These are phyloP conservation scores for Globisporangium camurandrum DNA, from an alignment of 352 stramenopile species.

Conservation along the genomic window DNA sequence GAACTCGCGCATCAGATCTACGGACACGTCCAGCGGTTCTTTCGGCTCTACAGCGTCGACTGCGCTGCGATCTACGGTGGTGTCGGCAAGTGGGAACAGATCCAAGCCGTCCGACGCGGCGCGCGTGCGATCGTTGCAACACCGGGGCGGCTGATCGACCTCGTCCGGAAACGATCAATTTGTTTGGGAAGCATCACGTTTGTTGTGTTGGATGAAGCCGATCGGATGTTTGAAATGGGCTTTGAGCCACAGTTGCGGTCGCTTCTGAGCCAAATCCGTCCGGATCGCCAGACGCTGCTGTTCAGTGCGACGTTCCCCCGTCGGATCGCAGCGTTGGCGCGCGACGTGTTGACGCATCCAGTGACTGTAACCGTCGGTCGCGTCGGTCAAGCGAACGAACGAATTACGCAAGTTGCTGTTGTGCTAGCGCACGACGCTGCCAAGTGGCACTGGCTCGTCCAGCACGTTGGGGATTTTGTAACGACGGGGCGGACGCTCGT, in stretches of 20 bases:
- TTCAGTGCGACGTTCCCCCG: constrained; percentile 83
- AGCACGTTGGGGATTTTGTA: constrained; percentile 44
- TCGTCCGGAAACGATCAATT: constrained; percentile 69
- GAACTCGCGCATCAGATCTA: constrained; percentile 86
- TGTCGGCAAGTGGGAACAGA: constrained; percentile 81
- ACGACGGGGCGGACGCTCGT: constrained; percentile 75
- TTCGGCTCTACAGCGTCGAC: constrained; percentile 51
- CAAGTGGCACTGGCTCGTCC: constrained; percentile 86
- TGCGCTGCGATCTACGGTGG: constrained; percentile 76
- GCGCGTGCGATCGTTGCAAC: constrained; percentile 76
- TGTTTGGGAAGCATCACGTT: constrained; percentile 71
- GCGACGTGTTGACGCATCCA: constrained; percentile 74
- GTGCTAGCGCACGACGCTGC: constrained; percentile 63
- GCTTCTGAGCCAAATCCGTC: constrained; percentile 77
- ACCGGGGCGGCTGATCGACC: constrained; percentile 73
- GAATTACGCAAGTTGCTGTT: constrained; percentile 78
- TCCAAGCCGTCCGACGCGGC: constrained; percentile 64
- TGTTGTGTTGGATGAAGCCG: constrained; percentile 84
- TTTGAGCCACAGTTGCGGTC: constrained; percentile 80
- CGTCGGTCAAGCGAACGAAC: constrained; percentile 83
- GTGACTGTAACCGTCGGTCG: constrained; percentile 79
- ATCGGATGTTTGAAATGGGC: constrained; percentile 88
- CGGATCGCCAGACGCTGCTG: constrained; percentile 82
- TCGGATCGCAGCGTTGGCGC: constrained; percentile 58
- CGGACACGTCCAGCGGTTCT: constrained; percentile 77